Conservation (phyloP, 2,329 filamentous ascomycete species). For the Thielaviopsis ethacetica region DNA sequence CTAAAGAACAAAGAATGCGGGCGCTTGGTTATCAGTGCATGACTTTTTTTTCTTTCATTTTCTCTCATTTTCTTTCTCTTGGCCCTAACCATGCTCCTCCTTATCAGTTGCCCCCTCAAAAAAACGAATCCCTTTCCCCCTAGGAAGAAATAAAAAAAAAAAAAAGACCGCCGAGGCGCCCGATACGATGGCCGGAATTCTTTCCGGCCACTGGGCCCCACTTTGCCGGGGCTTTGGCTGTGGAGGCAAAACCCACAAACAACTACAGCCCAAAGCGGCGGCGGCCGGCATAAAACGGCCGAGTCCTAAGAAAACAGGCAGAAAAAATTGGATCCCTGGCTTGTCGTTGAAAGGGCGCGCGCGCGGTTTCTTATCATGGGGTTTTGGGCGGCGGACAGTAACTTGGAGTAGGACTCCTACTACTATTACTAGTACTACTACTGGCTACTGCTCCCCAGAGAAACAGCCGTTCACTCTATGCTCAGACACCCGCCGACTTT, state of each 20-base stretch:
- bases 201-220: constrained; percentile 10
- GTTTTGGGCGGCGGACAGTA: too few species aligned
- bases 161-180: not conserved
- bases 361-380: not conserved
- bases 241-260: not conserved
- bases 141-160: not conserved
- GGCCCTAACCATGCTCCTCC: not conserved
- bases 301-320: not conserved
- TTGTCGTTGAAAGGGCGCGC: not conserved
- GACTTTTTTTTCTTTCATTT: not conserved
- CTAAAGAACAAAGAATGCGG: not conserved
- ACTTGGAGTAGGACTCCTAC: too few species aligned
- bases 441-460: too few species aligned
- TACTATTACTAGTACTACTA: too few species aligned
- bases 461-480: too few species aligned
- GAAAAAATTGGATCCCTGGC: not conserved
- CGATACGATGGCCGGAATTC: not conserved
- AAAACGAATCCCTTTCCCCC: too few species aligned
- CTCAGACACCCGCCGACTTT: too few species aligned
- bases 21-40: not conserved
- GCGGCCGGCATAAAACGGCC: not conserved
- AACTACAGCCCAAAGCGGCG: not conserved
- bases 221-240: not conserved
- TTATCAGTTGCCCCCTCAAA: not conserved
- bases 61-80: not conserved